Evolutionary conservation across 2,329 filamentous ascomycete species (phyloP).

Genomic region (Aspergillus jensenii): DNA sequence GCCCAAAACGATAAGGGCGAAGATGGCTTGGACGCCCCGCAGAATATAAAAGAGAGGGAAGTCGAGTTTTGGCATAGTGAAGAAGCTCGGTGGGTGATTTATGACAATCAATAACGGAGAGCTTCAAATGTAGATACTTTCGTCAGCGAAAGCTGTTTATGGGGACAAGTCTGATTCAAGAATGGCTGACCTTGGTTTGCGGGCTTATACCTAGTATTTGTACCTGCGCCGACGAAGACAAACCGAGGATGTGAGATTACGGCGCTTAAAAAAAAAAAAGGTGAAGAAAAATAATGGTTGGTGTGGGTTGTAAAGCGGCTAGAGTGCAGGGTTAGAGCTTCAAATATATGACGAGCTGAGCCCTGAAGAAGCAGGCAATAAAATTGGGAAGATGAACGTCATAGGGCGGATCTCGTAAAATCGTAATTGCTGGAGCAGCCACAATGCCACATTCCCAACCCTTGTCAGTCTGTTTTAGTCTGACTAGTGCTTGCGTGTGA

Average conservation of each 20-base stretch:
- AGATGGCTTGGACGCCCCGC: constrained; percentile 65
- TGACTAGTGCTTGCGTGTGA: constrained; percentile 6
- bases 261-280: neutral
- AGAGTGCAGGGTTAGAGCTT: constrained; percentile 5
- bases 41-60: constrained; percentile 41
- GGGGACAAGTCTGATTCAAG: neutral
- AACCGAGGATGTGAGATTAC: neutral
- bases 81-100: neutral
- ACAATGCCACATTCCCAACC: neutral
- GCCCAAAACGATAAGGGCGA: constrained; percentile 73
- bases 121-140: neutral
- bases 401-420: constrained; percentile 9
- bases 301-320: neutral
- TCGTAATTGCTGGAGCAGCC: neutral
- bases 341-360: constrained; percentile 6
- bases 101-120: neutral
- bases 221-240: neutral
- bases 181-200: neutral
- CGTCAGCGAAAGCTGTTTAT: neutral
- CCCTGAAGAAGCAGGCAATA: neutral
- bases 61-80: neutral
- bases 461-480: constrained; percentile 1
- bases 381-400: constrained; percentile 3
- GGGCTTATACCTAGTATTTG: neutral
- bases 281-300: neutral